Conservation (phyloP, 257 asterid species). For the Solanum microdontum region DNA sequence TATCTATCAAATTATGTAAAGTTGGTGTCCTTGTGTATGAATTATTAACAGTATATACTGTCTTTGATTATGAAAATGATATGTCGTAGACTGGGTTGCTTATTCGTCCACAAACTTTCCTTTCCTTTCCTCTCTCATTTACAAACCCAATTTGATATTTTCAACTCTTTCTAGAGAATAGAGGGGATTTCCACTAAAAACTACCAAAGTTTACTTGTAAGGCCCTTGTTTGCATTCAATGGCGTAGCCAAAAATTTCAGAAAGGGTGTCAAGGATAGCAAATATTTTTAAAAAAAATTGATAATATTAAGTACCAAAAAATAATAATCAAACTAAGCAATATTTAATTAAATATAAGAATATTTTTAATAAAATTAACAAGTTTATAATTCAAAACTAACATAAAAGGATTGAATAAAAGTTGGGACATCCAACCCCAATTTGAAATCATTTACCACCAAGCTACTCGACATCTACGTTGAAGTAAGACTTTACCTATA, state of each 20-base stretch:
- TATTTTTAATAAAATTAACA: background rate
- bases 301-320: too few species aligned
- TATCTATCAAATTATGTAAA: background rate
- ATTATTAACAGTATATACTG: background rate
- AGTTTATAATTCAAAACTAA: too few species aligned
- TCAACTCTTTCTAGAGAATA: background rate
- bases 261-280: too few species aligned
- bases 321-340: background rate
- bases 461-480: too few species aligned
- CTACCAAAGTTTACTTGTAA: background rate
- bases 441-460: too few species aligned
- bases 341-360: too few species aligned
- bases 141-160: background rate
- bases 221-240: background rate
- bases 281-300: background rate
- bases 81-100: background rate
- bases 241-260: too few species aligned
- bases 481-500: too few species aligned
- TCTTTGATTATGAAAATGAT: background rate
- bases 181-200: background rate
- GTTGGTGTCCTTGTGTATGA: background rate
- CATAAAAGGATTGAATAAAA: too few species aligned
- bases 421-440: too few species aligned
- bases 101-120: background rate
- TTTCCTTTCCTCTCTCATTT: background rate